phyloP scores from a whole-genome alignment of 768 basidiomycete genomes.

The Russula ochroleuca region DNA sequence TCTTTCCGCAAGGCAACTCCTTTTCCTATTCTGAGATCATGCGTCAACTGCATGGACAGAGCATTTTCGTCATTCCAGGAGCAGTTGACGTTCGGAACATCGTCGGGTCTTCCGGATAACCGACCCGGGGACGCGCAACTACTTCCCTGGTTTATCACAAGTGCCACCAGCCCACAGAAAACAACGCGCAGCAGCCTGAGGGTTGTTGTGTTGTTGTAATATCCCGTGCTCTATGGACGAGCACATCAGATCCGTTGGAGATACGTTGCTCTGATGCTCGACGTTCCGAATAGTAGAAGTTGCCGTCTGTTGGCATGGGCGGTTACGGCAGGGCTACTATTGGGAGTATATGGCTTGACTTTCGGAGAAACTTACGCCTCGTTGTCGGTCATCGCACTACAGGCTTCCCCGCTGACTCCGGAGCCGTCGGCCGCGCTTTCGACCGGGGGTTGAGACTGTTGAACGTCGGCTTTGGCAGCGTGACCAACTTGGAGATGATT shows the following conservation, averaged over 20 bases:
- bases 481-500: too few relatives aligned
- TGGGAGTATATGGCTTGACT: neutral
- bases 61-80: neutral
- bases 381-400: neutral
- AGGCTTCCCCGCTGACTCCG: too few relatives aligned
- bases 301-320: neutral
- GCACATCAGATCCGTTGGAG: neutral
- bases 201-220: neutral
- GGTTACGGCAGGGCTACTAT: neutral
- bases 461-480: too few relatives aligned
- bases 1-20: neutral
- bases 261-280: neutral
- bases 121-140: too few relatives aligned
- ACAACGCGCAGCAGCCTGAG: neutral
- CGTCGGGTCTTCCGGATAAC: neutral
- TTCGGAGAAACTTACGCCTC: neutral
- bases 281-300: neutral
- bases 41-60: neutral
- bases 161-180: neutral
- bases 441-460: neutral
- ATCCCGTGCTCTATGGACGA: neutral
- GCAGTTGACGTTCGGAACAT: too few relatives aligned
- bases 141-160: neutral
- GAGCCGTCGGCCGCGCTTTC: neutral
- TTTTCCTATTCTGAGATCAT: neutral